Evolutionary conservation across 2,329 filamentous ascomycete species (phyloP).

Genomic region (Paecilomyces niveus): DNA sequence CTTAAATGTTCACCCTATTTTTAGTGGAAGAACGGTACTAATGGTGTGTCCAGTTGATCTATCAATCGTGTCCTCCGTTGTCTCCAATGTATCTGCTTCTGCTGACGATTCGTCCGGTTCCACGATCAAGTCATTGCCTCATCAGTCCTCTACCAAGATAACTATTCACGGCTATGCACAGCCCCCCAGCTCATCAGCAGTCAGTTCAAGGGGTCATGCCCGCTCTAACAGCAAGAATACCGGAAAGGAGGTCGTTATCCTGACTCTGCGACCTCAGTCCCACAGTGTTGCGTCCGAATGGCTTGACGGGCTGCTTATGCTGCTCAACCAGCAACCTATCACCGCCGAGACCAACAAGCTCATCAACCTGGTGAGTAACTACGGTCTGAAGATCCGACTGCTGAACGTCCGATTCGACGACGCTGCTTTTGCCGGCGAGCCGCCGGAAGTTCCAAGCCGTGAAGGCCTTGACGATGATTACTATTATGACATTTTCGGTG

Average conservation of each 20-base stretch:
- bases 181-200: slow-evolving; percentile 13
- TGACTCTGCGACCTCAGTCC: slow-evolving; percentile 74
- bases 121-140: slow-evolving; percentile 39
- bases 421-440: slow-evolving; percentile 59
- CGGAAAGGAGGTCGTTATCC: slow-evolving; percentile 61
- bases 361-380: slow-evolving; percentile 76
- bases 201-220: slow-evolving; percentile 25
- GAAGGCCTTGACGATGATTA: slow-evolving; percentile 89
- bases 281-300: slow-evolving; percentile 88
- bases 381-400: slow-evolving; percentile 85
- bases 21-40: slow-evolving; percentile 4
- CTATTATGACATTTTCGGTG: slow-evolving; percentile 69
- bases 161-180: slow-evolving; percentile 71
- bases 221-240: slow-evolving; percentile 27
- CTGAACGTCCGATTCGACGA: slow-evolving; percentile 89
- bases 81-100: slow-evolving; percentile 77
- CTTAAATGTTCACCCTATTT: slow-evolving; percentile 2
- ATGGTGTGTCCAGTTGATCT: slow-evolving; percentile 57
- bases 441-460: slow-evolving; percentile 69
- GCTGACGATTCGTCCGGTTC: slow-evolving; percentile 43
- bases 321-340: slow-evolving; percentile 90
- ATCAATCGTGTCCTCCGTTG: slow-evolving; percentile 79
- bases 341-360: slow-evolving; percentile 94
- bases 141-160: slow-evolving; percentile 62
- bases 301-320: slow-evolving; percentile 91